Base-by-base conservation (phyloP, 805 yeast genomes). In the Starmerella bombicola region DNA sequence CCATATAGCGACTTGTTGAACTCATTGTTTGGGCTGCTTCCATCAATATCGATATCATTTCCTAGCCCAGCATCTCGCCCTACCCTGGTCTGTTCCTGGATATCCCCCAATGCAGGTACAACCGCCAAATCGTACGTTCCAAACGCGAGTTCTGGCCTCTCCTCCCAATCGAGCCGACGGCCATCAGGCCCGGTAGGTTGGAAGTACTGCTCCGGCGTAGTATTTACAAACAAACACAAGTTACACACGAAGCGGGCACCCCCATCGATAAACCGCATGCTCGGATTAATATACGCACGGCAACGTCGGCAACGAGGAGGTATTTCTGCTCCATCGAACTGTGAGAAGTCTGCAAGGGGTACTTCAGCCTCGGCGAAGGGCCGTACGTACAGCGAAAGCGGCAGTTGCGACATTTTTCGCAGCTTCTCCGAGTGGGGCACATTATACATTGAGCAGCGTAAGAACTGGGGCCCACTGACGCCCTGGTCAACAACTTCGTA, bases 271-370 rank as follows among this genome's bases (percentile, higher is more conserved):
- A 74, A 76, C 46, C 71, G 76, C 76, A 81, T 79, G 16, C 76
- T 72, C 3, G 96, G 93, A 57, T 88, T 91, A 47, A 85, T 68
- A 59, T 85, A 91, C 1, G 95, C 74, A 41, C 95, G 73, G 63
- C 99, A 91, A 47, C 97, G 77, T 50, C 74, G 72, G 62, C 99
- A 91, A 51, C 99, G 72, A 25, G 93, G 78, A 0, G 95, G 93
- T 31, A 37, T 28, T 15, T 41, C 42, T 8, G 36, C 35, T 28
- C 39, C 41, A 1, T 84, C 83, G 13, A 68, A 33, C 12, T 9
- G 22, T 3, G 42, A 23, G 63, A 73, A 71, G 55, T 82, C 86
- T 4, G 78, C 76, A 4, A 69, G 67, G 0, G 94, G 93, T 2
- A 85, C 71, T 0, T 61, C 61, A 2, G 71, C 73, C 13, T 76